These are phyloP conservation scores for Streptanthus diversifolius DNA, from an alignment of 345 rosid genomes.

Conservation along the genomic window DNA sequence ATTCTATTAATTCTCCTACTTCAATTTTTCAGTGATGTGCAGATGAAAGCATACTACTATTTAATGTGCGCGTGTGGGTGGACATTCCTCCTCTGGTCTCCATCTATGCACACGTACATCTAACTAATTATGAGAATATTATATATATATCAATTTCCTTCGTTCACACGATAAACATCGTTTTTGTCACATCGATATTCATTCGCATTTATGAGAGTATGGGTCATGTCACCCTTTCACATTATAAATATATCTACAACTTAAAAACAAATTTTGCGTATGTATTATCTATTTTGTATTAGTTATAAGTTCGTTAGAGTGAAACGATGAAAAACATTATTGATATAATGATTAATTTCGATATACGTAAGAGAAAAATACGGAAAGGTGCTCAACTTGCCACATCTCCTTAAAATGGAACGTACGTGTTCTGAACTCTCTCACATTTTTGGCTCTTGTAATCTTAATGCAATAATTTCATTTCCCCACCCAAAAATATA, in stretches of 20 bases:
- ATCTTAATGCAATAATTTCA: constrained; percentile 28
- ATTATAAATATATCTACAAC: not conserved
- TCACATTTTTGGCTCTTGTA: constrained; percentile 8
- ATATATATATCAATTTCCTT: not conserved
- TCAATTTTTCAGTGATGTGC: constrained; percentile 23
- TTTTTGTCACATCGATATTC: constrained; percentile 15
- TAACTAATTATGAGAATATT: constrained; percentile 10
- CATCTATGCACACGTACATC: constrained; percentile 35
- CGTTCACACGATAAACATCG: constrained; percentile 13
- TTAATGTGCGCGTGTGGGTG: constrained; percentile 57
- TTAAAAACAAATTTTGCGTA: not conserved
- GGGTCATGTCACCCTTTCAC: constrained; percentile 22
- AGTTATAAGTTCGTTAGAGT: not conserved
- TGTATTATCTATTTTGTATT: not conserved
- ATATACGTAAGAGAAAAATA: not conserved
- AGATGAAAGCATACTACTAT: constrained; percentile 22
- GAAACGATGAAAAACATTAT: not conserved
- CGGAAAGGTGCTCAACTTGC: constrained; percentile 27
- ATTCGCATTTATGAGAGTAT: constrained; percentile 18
- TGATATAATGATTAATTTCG: not conserved
- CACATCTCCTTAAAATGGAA: constrained; percentile 24
- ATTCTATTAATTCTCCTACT: constrained; percentile 1
- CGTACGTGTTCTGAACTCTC: constrained; percentile 27
- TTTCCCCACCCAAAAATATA: not conserved
- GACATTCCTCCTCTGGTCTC: constrained; percentile 38